phyloP scores from a whole-genome alignment of 768 basidiomycete species.

The Trametes sanguinea region DNA sequence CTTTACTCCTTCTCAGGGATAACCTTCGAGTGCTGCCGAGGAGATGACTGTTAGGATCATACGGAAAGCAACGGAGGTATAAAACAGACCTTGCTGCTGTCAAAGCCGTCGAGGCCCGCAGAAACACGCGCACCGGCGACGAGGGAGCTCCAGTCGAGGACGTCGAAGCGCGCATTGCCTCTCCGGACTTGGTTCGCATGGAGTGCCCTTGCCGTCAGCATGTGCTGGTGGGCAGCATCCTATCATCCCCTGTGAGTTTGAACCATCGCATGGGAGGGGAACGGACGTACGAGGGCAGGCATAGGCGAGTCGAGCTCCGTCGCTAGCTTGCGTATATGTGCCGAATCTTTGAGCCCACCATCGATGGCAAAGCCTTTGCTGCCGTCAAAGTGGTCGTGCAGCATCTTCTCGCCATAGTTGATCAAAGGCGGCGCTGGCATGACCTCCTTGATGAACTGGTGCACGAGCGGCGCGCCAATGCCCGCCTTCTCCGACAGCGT shows the following conservation, averaged over 20 bases:
- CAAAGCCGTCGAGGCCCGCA: constrained; percentile 60
- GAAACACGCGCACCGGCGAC: constrained; percentile 77
- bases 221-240: constrained; percentile 73
- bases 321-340: constrained; percentile 72
- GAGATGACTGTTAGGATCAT: neutral
- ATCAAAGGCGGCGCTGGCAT: constrained; percentile 36
- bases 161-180: constrained; percentile 53
- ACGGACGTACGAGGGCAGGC: constrained; percentile 49
- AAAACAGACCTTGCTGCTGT: constrained; percentile 35
- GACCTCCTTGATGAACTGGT: constrained; percentile 58
- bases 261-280: neutral
- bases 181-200: constrained; percentile 50
- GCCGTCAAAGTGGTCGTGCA: constrained; percentile 74
- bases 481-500: constrained; percentile 86
- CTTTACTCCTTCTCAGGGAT: constrained; percentile 15
- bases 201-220: constrained; percentile 76
- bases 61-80: neutral
- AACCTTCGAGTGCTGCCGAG: constrained; percentile 25
- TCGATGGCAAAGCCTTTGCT: constrained; percentile 75
- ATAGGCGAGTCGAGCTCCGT: constrained; percentile 67
- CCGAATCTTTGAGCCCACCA: constrained; percentile 86
- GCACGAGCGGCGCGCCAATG: constrained; percentile 62
- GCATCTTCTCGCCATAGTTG: constrained; percentile 67
- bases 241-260: neutral
- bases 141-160: constrained; percentile 82